A percentile compares a stretch with the other conserved stretches of the same genome.
Evolutionary conservation across 73 alveolate species (phyloP).

Genomic region (Stentor coeruleus): DNA sequence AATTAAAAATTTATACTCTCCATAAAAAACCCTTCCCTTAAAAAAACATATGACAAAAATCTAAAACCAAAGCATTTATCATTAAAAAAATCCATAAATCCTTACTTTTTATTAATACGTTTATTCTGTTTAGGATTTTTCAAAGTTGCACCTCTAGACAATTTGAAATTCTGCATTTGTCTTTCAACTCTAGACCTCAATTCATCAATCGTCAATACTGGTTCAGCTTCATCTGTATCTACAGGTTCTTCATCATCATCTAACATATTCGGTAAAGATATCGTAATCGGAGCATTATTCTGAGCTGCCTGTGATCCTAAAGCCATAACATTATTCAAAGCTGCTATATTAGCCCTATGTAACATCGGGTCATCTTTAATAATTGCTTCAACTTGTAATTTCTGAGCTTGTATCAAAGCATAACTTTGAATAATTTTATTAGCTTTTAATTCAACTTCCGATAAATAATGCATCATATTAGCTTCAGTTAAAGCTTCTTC

Average conservation of each 20-base stretch:
- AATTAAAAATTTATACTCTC: no score
- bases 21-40: no score
- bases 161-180: not conserved
- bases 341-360: conserved; percentile 14
- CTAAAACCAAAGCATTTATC: no score
- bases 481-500: conserved; percentile 56
- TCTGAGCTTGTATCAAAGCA: conserved; percentile 19
- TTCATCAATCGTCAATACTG: not conserved
- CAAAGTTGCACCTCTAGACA: not conserved
- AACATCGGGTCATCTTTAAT: conserved; percentile 19
- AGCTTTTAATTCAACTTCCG: conserved; percentile 62
- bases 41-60: no score
- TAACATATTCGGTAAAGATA: not conserved
- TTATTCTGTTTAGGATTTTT: no score
- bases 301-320: not conserved
- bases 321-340: conserved; percentile 13
- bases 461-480: conserved; percentile 55
- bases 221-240: not conserved
- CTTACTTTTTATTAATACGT: no score
- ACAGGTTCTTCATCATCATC: conserved; percentile 7
- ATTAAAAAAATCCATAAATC: no score
- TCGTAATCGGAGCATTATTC: not conserved
- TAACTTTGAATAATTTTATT: conserved; percentile 39
- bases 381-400: conserved; percentile 13
- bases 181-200: not conserved